Conservation (phyloP, 257 asterid species). For the Penstemon barbatus region DNA sequence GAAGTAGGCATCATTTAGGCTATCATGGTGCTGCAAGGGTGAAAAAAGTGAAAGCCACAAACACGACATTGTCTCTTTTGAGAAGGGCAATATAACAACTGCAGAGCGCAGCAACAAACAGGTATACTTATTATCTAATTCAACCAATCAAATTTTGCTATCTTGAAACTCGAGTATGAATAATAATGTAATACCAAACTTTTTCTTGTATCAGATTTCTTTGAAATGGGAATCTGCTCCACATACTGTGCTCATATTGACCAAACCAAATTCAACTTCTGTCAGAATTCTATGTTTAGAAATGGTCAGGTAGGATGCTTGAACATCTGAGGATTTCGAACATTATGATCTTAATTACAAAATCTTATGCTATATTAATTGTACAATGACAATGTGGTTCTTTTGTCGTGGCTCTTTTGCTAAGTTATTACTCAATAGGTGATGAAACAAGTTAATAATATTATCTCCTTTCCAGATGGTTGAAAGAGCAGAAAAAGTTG, state of each 20-base stretch:
- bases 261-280: constrained; percentile 80
- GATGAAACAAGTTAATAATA: constrained; percentile 6
- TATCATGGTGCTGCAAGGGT: constrained; percentile 95
- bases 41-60: constrained; percentile 86
- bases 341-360: neutral
- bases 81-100: constrained; percentile 88
- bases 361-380: neutral
- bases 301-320: constrained; percentile 71
- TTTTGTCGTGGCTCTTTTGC: constrained; percentile 3
- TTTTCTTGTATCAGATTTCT: constrained; percentile 46
- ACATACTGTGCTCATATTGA: constrained; percentile 75
- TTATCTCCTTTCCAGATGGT: constrained; percentile 58
- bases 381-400: no score
- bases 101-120: constrained; percentile 96
- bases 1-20: constrained; percentile 84
- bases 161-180: neutral
- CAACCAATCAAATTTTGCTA: neutral
- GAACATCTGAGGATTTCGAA: constrained; percentile 4
- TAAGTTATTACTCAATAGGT: constrained; percentile 15
- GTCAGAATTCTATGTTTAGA: constrained; percentile 69
- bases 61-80: constrained; percentile 93
- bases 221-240: constrained; percentile 96
- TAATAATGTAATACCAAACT: constrained; percentile 3
- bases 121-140: constrained; percentile 40
- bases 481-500: constrained; percentile 68